Percentiles rank a stretch among this genome's conserved stretches.
These are phyloP conservation scores for Corymbia citriodora DNA, from an alignment of 441 rosid species.

Conservation along the genomic window DNA sequence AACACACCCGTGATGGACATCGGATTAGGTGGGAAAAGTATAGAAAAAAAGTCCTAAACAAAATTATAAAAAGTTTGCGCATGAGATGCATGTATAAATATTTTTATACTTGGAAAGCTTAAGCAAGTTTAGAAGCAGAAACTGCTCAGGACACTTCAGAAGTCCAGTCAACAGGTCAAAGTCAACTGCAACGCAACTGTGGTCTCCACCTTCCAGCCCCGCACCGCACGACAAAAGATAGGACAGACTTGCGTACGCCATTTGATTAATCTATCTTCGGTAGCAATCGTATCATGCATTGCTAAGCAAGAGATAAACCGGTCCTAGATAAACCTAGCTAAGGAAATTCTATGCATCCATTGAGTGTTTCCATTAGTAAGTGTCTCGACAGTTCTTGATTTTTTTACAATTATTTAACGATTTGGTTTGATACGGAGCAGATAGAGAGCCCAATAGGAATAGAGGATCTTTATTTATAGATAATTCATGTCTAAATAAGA, in stretches of 20 bases:
- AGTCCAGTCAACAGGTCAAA: background rate
- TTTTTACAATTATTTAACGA: background rate
- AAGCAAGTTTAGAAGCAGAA: background rate
- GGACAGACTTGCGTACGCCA: background rate
- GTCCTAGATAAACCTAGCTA: background rate
- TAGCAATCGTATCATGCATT: background rate
- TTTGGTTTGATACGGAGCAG: background rate
- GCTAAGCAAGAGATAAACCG: background rate
- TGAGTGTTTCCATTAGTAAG: background rate
- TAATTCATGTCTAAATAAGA: background rate
- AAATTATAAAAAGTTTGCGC: background rate
- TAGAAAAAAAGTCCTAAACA: background rate
- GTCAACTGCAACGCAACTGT: background rate
- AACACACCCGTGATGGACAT: background rate
- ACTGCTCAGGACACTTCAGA: background rate
- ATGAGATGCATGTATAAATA: background rate
- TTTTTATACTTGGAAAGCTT: background rate
- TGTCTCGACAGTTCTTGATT: background rate
- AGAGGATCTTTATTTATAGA: background rate
- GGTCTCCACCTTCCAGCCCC: background rate
- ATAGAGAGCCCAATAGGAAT: background rate
- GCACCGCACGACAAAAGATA: background rate
- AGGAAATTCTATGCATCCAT: background rate
- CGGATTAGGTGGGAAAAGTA: background rate
- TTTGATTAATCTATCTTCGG: no score